Evolutionary conservation across 2,329 filamentous ascomycete genomes (phyloP).

Genomic region (Pseudocercospora cruenta): DNA sequence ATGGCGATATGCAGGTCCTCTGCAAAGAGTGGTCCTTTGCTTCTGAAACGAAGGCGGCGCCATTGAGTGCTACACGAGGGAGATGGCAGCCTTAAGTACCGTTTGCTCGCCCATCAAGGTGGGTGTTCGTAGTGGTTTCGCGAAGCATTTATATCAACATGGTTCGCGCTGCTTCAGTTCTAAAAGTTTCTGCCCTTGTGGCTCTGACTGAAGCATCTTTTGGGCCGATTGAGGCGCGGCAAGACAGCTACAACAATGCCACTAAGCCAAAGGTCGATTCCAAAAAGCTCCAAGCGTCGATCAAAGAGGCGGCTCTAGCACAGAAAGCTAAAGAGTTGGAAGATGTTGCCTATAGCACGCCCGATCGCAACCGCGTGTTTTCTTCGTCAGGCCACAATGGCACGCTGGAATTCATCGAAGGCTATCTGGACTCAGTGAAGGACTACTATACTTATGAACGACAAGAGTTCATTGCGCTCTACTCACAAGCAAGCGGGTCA

Average conservation of each 20-base stretch:
- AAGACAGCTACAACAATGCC: constrained; percentile 8
- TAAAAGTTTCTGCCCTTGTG: constrained; percentile 12
- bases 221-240: constrained; percentile 13
- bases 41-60: not conserved
- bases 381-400: constrained; percentile 44
- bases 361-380: constrained; percentile 44
- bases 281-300: constrained; percentile 26
- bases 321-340: constrained; percentile 39
- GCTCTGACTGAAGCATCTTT: constrained; percentile 11
- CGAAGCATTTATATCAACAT: constrained; percentile 11
- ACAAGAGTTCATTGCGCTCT: constrained; percentile 45
- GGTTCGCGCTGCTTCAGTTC: constrained; percentile 14
- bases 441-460: constrained; percentile 65
- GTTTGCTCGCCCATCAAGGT: constrained; percentile 18
- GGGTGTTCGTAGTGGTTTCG: not conserved
- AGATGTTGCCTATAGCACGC: constrained; percentile 43
- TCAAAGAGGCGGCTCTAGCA: constrained; percentile 25
- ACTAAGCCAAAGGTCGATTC: constrained; percentile 21
- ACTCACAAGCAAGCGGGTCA: constrained; percentile 37
- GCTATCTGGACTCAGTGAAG: constrained; percentile 49
- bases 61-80: constrained; percentile 3
- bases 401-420: constrained; percentile 45
- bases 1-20: constrained; percentile 16
- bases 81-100: constrained; percentile 10
- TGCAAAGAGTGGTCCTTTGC: not conserved